These are phyloP conservation scores for Sicyos baderoa DNA, from an alignment of 306 rosid species.

Conservation along the genomic window DNA sequence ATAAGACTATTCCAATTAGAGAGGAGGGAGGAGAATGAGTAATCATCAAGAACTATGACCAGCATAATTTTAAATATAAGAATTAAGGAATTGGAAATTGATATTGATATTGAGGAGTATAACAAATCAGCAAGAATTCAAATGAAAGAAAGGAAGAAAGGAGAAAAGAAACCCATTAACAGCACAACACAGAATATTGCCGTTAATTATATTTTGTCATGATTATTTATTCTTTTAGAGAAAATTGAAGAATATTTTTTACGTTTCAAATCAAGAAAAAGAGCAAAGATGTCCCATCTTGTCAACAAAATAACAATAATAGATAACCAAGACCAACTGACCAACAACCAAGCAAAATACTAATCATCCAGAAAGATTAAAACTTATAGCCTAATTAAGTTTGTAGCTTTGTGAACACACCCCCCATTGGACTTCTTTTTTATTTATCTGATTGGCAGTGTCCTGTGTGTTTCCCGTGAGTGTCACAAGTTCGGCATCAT, in stretches of 20 bases:
- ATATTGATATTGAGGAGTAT: neutral
- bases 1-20: too few species aligned
- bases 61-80: conserved; percentile 9
- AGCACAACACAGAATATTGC: neutral
- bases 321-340: neutral
- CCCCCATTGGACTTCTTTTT: conserved; percentile 95
- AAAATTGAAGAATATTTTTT: neutral
- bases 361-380: conserved; percentile 9
- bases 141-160: neutral
- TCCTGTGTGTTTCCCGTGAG: conserved; percentile 79
- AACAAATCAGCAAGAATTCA: neutral
- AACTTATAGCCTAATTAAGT: conserved; percentile 5
- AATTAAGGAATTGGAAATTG: neutral
- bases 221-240: neutral
- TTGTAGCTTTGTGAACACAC: conserved; percentile 38
- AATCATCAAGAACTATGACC: conserved; percentile 25
- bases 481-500: conserved; percentile 81
- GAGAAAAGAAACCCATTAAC: neutral
- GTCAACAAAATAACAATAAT: neutral
- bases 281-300: neutral
- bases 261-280: neutral
- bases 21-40: too few species aligned
- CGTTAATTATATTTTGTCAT: neutral
- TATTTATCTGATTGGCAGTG: conserved; percentile 68
- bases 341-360: conserved; percentile 8